Conservation (phyloP, 345 rosid species). For the Eucalyptus polyanthemos region DNA sequence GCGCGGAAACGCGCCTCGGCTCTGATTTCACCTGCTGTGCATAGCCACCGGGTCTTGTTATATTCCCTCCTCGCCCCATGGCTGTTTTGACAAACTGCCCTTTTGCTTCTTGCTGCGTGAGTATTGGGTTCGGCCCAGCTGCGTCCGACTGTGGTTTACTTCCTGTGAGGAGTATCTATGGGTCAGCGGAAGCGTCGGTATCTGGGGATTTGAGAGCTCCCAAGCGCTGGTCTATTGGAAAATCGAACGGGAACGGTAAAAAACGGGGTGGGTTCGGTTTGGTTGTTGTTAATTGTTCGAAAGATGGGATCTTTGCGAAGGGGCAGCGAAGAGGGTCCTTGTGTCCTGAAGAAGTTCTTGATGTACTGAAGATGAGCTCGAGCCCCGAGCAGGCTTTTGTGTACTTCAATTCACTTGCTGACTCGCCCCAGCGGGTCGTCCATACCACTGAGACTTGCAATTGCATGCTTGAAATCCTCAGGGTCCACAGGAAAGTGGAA, state of each 20-base stretch:
- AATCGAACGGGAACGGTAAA: constrained; percentile 22
- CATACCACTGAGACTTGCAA: constrained; percentile 70
- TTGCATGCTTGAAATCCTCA: constrained; percentile 68
- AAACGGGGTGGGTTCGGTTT: constrained; percentile 13
- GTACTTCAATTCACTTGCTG: constrained; percentile 55
- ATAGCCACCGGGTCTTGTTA: background rate
- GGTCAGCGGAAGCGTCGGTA: constrained; percentile 1
- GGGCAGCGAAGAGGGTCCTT: constrained; percentile 12
- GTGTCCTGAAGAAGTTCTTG: constrained; percentile 35
- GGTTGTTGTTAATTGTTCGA: constrained; percentile 10
- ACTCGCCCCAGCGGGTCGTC: constrained; percentile 13
- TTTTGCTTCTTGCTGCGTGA: background rate
- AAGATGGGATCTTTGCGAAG: constrained; percentile 11
- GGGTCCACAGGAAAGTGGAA: constrained; percentile 37
- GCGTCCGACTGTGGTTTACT: background rate
- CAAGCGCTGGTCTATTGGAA: constrained; percentile 6
- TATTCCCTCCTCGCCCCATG: background rate
- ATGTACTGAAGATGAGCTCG: constrained; percentile 31
- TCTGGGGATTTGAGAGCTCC: constrained; percentile 17
- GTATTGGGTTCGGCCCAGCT: constrained; percentile 1
- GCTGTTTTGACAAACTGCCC: background rate
- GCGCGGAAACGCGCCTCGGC: background rate
- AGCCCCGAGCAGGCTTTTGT: constrained; percentile 45
- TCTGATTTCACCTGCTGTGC: background rate
- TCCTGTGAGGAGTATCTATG: background rate